Conservation (phyloP, 495 filamentous ascomycete genomes). For the Aspergillus indologenus region DNA sequence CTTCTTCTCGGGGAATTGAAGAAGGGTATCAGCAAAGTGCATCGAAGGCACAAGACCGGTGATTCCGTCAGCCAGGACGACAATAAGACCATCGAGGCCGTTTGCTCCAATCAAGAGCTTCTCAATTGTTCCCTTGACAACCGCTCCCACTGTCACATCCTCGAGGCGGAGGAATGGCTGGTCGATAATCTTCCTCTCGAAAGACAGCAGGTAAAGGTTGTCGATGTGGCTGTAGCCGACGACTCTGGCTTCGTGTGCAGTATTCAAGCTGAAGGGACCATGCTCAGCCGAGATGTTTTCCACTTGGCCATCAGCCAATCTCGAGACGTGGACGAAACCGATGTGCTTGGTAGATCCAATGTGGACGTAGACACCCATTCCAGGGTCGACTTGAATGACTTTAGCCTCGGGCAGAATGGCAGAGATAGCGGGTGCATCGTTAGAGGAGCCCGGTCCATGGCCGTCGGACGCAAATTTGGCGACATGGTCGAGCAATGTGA, state of each 20-base stretch:
- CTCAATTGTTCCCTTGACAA: conserved; percentile 80
- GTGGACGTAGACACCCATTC: conserved; percentile 77
- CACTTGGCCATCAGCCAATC: conserved; percentile 79
- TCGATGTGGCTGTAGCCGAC: conserved; percentile 85
- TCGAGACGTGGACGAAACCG: conserved; percentile 92
- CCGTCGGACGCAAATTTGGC: conserved; percentile 57
- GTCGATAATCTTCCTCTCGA: conserved; percentile 75
- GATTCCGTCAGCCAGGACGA: conserved; percentile 81
- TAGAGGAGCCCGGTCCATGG: conserved; percentile 42
- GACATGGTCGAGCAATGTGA: conserved; percentile 83
- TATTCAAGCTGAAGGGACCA: conserved; percentile 73
- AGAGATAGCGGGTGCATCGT: conserved; percentile 64
- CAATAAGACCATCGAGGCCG: conserved; percentile 74
- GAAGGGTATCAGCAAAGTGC: conserved; percentile 80
- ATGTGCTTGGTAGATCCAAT: conserved; percentile 68
- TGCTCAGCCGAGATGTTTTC: conserved; percentile 71
- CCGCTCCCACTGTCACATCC: conserved; percentile 76
- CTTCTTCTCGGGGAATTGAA: conserved; percentile 93
- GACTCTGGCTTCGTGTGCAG: conserved; percentile 74
- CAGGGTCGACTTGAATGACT: conserved; percentile 71
- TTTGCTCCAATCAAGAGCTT: conserved; percentile 71
- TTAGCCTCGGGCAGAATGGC: conserved; percentile 71
- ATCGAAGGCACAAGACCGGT: conserved; percentile 80
- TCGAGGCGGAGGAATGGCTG: conserved; percentile 87
- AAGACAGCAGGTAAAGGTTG: conserved; percentile 78